Percentiles rank a stretch among this genome's conserved stretches.
These are phyloP conservation scores for Neurospora pannonica DNA, from an alignment of 495 filamentous ascomycete genomes.

Conservation along the genomic window DNA sequence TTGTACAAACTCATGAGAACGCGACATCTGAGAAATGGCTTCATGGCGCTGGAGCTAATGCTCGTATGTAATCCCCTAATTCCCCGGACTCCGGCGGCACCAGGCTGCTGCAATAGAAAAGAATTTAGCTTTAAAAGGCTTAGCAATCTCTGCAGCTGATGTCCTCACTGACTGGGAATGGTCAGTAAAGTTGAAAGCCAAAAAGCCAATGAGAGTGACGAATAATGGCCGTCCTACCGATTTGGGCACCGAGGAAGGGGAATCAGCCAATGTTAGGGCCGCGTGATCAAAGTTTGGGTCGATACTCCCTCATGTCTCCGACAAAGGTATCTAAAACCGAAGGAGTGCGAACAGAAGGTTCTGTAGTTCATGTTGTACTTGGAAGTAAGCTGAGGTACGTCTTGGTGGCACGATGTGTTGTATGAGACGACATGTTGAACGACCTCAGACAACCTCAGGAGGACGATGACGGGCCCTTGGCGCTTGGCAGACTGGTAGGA, in stretches of 20 bases:
- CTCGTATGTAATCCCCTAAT: not conserved
- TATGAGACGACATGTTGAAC: not conserved
- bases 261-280: not conserved
- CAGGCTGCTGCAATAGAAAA: not conserved
- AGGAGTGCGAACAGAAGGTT: not conserved
- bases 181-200: not conserved
- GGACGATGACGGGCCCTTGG: not conserved
- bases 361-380: not conserved
- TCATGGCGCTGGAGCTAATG: not conserved
- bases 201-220: not conserved
- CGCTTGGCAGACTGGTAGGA: not conserved
- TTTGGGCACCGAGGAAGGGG: not conserved
- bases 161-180: not conserved
- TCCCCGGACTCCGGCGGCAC: not conserved
- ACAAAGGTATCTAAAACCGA: not conserved
- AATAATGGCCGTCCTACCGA: not conserved
- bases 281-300: not conserved
- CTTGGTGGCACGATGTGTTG: not conserved
- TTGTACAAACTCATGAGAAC: not conserved
- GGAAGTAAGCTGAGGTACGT: not conserved
- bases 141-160: not conserved
- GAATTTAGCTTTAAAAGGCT: not conserved
- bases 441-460: not conserved
- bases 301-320: not conserved
- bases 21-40: not conserved